Conservation (phyloP, 306 rosid species). For the Glycyrrhiza uralensis region DNA sequence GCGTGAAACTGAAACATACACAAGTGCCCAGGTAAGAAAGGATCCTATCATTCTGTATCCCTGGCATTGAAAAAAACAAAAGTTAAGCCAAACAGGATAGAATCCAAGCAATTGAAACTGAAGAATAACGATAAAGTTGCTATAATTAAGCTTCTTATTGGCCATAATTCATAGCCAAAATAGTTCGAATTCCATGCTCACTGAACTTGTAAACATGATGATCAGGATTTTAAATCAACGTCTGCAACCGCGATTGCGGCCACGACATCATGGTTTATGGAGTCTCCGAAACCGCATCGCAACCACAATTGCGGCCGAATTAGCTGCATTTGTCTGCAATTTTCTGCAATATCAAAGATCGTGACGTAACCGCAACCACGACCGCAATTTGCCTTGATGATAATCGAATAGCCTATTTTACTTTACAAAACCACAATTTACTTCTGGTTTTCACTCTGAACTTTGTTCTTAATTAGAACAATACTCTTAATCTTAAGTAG, state of each 20-base stretch:
- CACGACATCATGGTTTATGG: no score
- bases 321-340: no score
- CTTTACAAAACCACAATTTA: conserved; percentile 1
- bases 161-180: not conserved
- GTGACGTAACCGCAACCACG: no score
- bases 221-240: no score
- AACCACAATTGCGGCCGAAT: no score
- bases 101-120: conserved; percentile 18
- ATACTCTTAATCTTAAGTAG: not conserved
- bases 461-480: not conserved
- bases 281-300: no score
- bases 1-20: conserved; percentile 56
- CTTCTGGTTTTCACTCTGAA: not conserved
- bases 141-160: not conserved
- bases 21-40: conserved; percentile 83
- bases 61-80: conserved; percentile 46
- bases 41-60: conserved; percentile 84
- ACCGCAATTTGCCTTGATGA: no score
- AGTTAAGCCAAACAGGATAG: conserved; percentile 24
- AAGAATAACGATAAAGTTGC: not conserved
- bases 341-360: no score
- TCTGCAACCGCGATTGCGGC: no score
- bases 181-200: not conserved
- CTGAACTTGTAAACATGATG: not conserved
- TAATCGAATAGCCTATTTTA: not conserved